phyloP scores from a whole-genome alignment of 108 stramenopile genomes.

The Fistulifera solaris region DNA sequence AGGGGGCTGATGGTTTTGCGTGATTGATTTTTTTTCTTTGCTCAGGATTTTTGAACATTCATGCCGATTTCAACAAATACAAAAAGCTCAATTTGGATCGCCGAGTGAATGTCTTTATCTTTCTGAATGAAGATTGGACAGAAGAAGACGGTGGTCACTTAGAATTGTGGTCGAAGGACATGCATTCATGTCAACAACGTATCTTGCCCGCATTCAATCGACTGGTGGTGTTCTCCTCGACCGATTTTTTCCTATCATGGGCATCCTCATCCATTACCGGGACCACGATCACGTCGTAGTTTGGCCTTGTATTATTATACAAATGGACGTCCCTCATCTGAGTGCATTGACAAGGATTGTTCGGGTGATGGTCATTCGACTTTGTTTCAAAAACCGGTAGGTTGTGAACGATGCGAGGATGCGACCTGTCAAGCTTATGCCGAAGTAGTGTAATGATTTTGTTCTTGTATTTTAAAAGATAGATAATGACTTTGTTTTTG shows the following conservation, averaged over 20 bases:
- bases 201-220: constrained; percentile 23
- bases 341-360: constrained; percentile 17
- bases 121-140: constrained; percentile 27
- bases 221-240: constrained; percentile 29
- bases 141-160: constrained; percentile 30
- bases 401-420: constrained; percentile 7
- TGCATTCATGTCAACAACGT: constrained; percentile 10
- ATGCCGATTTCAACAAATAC: constrained; percentile 29
- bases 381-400: constrained; percentile 13
- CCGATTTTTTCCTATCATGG: constrained; percentile 37
- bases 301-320: constrained; percentile 37
- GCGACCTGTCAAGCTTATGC: constrained; percentile 2
- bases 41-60: constrained; percentile 17
- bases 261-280: constrained; percentile 22
- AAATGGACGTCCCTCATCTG: constrained; percentile 12
- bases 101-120: constrained; percentile 28
- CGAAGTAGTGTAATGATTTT: neutral
- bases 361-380: constrained; percentile 3
- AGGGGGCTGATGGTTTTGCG: too few species aligned
- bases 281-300: constrained; percentile 17
- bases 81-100: constrained; percentile 14
- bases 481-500: too few species aligned
- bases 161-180: constrained; percentile 28
- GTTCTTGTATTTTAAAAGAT: too few species aligned
- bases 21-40: too few species aligned